A percentile compares a stretch with the other conserved stretches of the same genome.
phyloP scores from a whole-genome alignment of 805 yeast genomes.

The Pichia gijzeniarum region DNA sequence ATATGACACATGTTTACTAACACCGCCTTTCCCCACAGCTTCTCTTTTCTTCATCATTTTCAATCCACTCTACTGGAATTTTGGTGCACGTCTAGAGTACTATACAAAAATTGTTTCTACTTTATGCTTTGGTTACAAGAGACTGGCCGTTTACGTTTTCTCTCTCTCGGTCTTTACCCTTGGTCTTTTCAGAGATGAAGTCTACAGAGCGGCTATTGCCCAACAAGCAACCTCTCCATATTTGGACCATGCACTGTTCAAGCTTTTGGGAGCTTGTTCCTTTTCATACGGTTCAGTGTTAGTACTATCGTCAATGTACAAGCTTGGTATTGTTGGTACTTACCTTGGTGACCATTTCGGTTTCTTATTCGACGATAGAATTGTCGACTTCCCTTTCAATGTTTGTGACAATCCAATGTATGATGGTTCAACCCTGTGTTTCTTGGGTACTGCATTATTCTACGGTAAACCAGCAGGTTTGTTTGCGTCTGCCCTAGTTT shows the following conservation, averaged over 20 bases:
- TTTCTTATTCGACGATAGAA: conserved; percentile 83
- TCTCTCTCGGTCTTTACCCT: conserved; percentile 80
- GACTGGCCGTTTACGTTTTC: conserved; percentile 75
- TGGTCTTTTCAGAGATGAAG: conserved; percentile 76
- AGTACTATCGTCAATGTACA: conserved; percentile 83
- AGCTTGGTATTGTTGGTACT: conserved; percentile 92
- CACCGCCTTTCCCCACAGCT: conserved; percentile 21
- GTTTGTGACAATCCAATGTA: conserved; percentile 94
- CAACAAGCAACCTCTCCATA: conserved; percentile 63
- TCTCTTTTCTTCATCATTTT: conserved; percentile 69
- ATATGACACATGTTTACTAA: no score
- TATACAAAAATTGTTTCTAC: conserved; percentile 71
- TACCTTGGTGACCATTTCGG: conserved; percentile 97
- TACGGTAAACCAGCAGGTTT: conserved; percentile 89
- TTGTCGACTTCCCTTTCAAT: conserved; percentile 89
- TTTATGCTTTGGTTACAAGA: conserved; percentile 56
- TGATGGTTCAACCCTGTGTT: conserved; percentile 83
- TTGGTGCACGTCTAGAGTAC: conserved; percentile 83
- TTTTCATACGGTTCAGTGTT: conserved; percentile 73
- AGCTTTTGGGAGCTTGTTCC: conserved; percentile 41
- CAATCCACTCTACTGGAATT: conserved; percentile 95
- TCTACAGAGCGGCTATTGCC: conserved; percentile 63
- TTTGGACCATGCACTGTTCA: conserved; percentile 35
- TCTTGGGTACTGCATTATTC: conserved; percentile 85
- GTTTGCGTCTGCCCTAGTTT: conserved; percentile 63